These are phyloP conservation scores for Pseudozyma pruni DNA, from an alignment of 1,284 basidiomycete genomes.

Conservation along the genomic window DNA sequence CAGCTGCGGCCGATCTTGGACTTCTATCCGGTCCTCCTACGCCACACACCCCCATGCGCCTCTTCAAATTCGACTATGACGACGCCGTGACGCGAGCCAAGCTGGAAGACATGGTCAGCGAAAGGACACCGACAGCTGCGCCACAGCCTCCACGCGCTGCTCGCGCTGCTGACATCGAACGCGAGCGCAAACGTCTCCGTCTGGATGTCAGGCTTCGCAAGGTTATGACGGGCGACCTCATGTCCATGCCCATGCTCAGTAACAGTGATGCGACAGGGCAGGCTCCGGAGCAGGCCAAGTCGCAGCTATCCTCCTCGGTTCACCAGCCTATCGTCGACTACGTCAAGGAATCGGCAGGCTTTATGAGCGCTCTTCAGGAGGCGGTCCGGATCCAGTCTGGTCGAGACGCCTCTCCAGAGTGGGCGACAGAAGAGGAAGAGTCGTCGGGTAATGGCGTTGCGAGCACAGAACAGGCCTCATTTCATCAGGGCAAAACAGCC, in stretches of 20 bases:
- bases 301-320: not conserved
- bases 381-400: slow-evolving; percentile 18
- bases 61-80: slow-evolving; percentile 56
- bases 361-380: slow-evolving; percentile 42
- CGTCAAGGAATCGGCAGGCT: slow-evolving; percentile 37
- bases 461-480: slow-evolving; percentile 5
- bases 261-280: slow-evolving; percentile 1
- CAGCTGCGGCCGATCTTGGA: slow-evolving; percentile 38
- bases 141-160: slow-evolving; percentile 15
- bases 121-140: slow-evolving; percentile 24
- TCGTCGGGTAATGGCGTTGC: slow-evolving; percentile 13
- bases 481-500: slow-evolving; percentile 27
- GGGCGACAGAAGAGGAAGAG: slow-evolving; percentile 45
- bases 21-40: slow-evolving; percentile 36
- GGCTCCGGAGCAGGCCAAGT: not conserved
- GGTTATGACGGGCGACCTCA: slow-evolving; percentile 40
- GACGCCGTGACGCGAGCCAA: slow-evolving; percentile 46
- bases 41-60: slow-evolving; percentile 55
- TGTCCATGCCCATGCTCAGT: slow-evolving; percentile 34
- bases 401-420: slow-evolving; percentile 23
- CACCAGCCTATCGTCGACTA: slow-evolving; percentile 39
- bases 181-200: slow-evolving; percentile 53
- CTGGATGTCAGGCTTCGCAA: slow-evolving; percentile 43
- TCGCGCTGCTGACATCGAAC: slow-evolving; percentile 28
- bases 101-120: slow-evolving; percentile 56